Conservation (phyloP, 2,329 filamentous ascomycete species). For the Teratosphaeria destructans region DNA sequence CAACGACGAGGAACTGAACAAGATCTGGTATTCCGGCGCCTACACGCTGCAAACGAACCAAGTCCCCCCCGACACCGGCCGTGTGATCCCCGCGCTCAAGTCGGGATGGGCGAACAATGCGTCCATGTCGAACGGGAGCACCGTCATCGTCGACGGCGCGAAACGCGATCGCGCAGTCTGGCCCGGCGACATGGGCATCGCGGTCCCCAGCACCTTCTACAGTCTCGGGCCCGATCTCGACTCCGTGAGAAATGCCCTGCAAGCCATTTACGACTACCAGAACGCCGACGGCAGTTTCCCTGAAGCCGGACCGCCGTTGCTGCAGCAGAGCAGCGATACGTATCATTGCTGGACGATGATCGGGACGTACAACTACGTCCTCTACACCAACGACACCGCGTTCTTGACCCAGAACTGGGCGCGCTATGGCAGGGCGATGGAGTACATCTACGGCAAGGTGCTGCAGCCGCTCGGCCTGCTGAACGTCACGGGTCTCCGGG, state of each 20-base stretch:
- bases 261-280: constrained; percentile 37
- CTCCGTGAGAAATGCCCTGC: constrained; percentile 38
- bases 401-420: constrained; percentile 34
- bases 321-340: constrained; percentile 31
- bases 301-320: constrained; percentile 30
- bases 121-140: constrained; percentile 22
- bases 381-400: constrained; percentile 27
- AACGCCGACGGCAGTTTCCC: constrained; percentile 28
- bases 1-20: constrained; percentile 38
- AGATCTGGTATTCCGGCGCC: constrained; percentile 46
- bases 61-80: constrained; percentile 25
- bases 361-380: constrained; percentile 35
- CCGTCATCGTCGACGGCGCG: constrained; percentile 30
- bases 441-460: constrained; percentile 33
- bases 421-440: constrained; percentile 33
- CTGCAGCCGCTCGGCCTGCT: constrained; percentile 33
- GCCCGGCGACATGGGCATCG: constrained; percentile 43
- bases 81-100: constrained; percentile 14
- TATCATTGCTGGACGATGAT: constrained; percentile 44
- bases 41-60: constrained; percentile 31
- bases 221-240: constrained; percentile 30
- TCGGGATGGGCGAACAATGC: constrained; percentile 27
- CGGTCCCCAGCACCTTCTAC: constrained; percentile 33
- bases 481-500: constrained; percentile 35
- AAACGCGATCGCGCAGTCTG: constrained; percentile 31